phyloP scores from a whole-genome alignment of 2,329 filamentous ascomycete species.

The Colletotrichum chlorophyti region DNA sequence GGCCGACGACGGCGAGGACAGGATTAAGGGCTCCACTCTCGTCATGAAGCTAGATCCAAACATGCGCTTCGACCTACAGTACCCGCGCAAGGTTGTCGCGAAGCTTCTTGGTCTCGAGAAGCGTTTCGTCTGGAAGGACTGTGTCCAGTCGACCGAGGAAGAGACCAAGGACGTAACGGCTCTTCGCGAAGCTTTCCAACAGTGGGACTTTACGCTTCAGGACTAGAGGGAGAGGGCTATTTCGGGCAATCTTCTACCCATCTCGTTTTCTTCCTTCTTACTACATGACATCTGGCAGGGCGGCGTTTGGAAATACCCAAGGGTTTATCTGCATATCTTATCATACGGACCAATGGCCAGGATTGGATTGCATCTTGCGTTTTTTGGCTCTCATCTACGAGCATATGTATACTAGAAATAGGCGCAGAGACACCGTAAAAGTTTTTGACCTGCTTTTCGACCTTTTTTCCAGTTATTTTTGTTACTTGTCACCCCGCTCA shows the following conservation, averaged over 20 bases:
- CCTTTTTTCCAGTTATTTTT: no score
- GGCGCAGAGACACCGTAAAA: not conserved
- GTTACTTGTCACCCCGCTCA: no score
- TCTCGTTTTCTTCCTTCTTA: not conserved
- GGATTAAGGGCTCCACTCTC: conserved; percentile 71
- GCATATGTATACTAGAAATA: not conserved
- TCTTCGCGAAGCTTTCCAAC: conserved; percentile 83
- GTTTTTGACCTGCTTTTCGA: no score
- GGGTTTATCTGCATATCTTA: no score
- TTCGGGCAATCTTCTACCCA: not conserved
- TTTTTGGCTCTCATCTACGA: no score
- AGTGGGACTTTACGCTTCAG: conserved; percentile 79
- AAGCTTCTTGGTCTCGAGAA: conserved; percentile 84
- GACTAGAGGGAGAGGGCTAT: no score
- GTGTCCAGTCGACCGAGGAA: conserved; percentile 76
- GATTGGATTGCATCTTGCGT: no score
- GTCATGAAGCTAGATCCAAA: conserved; percentile 76
- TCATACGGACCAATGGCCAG: no score
- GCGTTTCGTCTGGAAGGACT: conserved; percentile 85
- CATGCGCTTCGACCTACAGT: conserved; percentile 88
- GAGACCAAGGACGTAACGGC: conserved; percentile 79
- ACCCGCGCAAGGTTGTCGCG: conserved; percentile 84
- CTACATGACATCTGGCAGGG: no score
- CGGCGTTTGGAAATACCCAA: no score
- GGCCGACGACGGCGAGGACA: conserved; percentile 62